These are phyloP conservation scores for Herpotrichia juniperi DNA, from an alignment of 2,329 filamentous ascomycete genomes.

Conservation along the genomic window DNA sequence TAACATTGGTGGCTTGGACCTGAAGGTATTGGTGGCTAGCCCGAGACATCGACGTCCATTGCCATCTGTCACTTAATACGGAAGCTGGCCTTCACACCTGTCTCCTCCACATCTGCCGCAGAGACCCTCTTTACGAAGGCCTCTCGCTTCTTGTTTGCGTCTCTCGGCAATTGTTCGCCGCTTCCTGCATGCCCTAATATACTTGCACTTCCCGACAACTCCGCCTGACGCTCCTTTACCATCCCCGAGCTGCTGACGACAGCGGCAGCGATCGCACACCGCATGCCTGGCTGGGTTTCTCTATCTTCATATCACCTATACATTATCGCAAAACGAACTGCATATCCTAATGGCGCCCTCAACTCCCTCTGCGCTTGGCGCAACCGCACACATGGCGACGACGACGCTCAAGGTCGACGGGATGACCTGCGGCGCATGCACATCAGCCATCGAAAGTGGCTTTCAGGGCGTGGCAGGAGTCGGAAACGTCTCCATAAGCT, in stretches of 20 bases:
- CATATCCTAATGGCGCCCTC: conserved; percentile 31
- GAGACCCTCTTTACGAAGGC: not conserved
- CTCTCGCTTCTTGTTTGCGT: not conserved
- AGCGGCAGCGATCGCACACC: conserved; percentile 6
- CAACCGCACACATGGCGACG: conserved; percentile 72
- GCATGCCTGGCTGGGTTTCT: conserved; percentile 5
- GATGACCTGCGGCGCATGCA: conserved; percentile 89
- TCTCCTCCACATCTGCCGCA: not conserved
- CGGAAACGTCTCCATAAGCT: conserved; percentile 84
- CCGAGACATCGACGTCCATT: not conserved
- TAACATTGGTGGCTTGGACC: not conserved
- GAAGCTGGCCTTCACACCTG: conserved; percentile 12
- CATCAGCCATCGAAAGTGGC: conserved; percentile 90
- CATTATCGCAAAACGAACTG: not conserved
- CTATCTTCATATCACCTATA: not conserved
- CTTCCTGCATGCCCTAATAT: conserved; percentile 4
- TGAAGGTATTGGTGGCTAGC: conserved; percentile 2
- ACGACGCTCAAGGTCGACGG: conserved; percentile 91
- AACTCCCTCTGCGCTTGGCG: conserved; percentile 20
- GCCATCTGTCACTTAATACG: conserved; percentile 8
- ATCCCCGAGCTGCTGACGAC: conserved; percentile 8
- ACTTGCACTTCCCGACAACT: not conserved
- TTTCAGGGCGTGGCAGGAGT: conserved; percentile 84
- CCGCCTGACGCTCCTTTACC: conserved; percentile 1
- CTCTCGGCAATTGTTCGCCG: conserved; percentile 4